Base-by-base conservation (phyloP, 805 yeast species). In the Candida xyloterini region DNA sequence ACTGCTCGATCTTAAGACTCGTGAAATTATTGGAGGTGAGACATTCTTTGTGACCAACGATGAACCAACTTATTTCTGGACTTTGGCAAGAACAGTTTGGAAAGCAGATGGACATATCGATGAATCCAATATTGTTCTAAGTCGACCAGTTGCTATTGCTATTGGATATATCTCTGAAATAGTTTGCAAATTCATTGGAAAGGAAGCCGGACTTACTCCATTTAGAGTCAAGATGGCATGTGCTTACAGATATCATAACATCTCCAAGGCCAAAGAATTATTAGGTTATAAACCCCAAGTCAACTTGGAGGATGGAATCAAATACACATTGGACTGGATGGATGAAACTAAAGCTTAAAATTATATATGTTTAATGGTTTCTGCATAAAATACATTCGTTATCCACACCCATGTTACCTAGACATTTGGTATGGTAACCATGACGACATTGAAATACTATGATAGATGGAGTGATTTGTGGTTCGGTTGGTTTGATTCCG, bases 41-140 rank as follows among this genome's bases (percentile, higher is more conserved):
- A 76, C 83, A 2, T 93, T 88, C 62, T 88, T 91, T 58, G 70
- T 93, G 47, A 91, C 99, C 7, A 93, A 93, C 60, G 98, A 90
- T 63, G 74, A 90, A 3, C 99, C 99, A 14, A 76, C 93, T 13
- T 95, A 90, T 63, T 93, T 93, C 64, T 93, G 98, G 97, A 87
- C 97, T 3, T 70, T 93, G 52, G 97, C 97, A 7, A 78, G 97
- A 57, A 84, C 95, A 1, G 95, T 93, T 18, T 93, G 98, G 98
- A 91, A 91, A 60, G 90, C 91, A 15, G 96, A 89, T 64, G 97
- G 96, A 3, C 84, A 81, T 56, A 74, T 86, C 40, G 93, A 84
- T 50, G 73, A 73, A 21, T 70, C 64, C 37, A 81, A 79, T 50
- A 79, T 87, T 48, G 89, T 79, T 15, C 71, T 93, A 42, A 72